Conservation (phyloP, 331 rosid species). For the Ulmus americana region DNA sequence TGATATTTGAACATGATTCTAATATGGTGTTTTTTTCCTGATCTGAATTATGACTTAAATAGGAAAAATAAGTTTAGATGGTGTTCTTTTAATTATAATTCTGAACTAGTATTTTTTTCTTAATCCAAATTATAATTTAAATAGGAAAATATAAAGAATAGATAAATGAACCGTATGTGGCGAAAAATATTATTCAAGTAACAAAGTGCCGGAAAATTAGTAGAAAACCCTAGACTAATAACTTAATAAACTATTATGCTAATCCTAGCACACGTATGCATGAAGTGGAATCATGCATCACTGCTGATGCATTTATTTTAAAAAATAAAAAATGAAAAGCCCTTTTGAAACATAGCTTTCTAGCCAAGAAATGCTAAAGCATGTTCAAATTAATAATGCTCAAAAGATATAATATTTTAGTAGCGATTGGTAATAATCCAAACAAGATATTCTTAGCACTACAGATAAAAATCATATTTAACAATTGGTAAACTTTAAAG, state of each 20-base stretch:
- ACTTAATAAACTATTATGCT: neutral
- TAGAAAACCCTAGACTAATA: neutral
- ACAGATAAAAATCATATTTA: conserved; percentile 7
- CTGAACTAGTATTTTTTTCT: no score
- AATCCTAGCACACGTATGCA: conserved; percentile 18
- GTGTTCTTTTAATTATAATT: no score
- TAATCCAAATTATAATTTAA: no score
- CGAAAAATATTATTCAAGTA: no score
- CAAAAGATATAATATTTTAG: neutral
- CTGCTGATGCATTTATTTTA: conserved; percentile 6
- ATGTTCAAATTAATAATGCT: neutral
- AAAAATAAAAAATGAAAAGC: neutral
- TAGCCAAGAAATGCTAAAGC: conserved; percentile 3
- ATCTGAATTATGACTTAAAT: no score
- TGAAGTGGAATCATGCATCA: conserved; percentile 11
- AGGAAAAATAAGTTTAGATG: no score
- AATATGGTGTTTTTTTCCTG: no score
- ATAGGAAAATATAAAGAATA: no score
- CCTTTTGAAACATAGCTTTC: neutral
- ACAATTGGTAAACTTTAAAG: conserved; percentile 20
- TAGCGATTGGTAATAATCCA: conserved; percentile 9
- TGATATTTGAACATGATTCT: no score
- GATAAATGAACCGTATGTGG: no score
- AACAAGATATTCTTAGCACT: neutral
- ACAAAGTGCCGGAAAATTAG: neutral